Conservation (phyloP, 495 filamentous ascomycete species). For the Neurospora africana region DNA sequence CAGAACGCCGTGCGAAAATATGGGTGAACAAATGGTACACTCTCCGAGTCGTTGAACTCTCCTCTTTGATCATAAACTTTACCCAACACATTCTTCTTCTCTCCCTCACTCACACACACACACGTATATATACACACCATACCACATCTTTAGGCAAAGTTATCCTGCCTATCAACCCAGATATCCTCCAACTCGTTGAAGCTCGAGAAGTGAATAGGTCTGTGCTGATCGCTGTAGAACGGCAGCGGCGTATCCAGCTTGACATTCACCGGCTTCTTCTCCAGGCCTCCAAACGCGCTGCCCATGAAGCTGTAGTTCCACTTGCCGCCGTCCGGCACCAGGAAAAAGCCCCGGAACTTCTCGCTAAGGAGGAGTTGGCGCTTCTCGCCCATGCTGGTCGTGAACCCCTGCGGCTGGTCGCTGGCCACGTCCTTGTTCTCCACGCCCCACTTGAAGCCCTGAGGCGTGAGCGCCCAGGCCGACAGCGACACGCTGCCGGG, state of each 20-base stretch:
- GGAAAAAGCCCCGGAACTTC: slow-evolving; percentile 86
- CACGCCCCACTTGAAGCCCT: slow-evolving; percentile 93
- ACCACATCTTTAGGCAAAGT: slow-evolving; percentile 54
- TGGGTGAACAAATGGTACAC: background rate
- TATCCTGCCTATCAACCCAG: slow-evolving; percentile 77
- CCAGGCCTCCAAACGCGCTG: slow-evolving; percentile 67
- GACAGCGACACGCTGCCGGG: slow-evolving; percentile 95
- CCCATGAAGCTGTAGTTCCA: slow-evolving; percentile 99
- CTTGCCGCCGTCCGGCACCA: slow-evolving; percentile 79
- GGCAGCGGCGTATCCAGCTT: slow-evolving; percentile 84
- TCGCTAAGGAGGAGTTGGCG: slow-evolving; percentile 87
- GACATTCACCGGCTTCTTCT: slow-evolving; percentile 83
- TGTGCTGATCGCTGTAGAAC: slow-evolving; percentile 91
- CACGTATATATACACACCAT: background rate
- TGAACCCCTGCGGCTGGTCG: slow-evolving; percentile 90
- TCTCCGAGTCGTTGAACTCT: background rate
- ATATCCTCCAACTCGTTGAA: slow-evolving; percentile 87
- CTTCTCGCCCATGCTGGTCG: slow-evolving; percentile 86
- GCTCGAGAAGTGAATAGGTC: slow-evolving; percentile 88
- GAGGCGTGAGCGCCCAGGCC: slow-evolving; percentile 82
- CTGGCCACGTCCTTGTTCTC: slow-evolving; percentile 89
- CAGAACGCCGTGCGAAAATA: slow-evolving; percentile 7
- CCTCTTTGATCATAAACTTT: background rate
- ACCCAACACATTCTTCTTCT: background rate
- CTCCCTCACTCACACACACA: background rate